Evolutionary conservation across 768 basidiomycete species (phyloP), one percentile per base, ranked within the genome.

Genomic region (Asterophora parasitica): DNA sequence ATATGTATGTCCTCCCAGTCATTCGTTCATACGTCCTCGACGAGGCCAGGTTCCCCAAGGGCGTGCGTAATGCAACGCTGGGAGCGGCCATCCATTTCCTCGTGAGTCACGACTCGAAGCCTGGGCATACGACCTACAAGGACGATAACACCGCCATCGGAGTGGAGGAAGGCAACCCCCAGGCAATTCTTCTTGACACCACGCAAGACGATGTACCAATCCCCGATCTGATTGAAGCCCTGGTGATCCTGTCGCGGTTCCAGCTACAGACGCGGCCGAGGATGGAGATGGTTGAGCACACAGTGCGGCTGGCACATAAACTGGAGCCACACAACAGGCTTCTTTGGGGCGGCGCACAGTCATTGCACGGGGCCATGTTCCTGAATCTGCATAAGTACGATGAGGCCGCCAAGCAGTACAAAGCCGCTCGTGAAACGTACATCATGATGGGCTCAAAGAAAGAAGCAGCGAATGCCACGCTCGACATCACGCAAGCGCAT

Each of bases 181-280:
- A 49, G 17, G n/a, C 36, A 4, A 47, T 60, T 4, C 48, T 60
- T 4, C 49, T 58, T 42, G 34, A 48, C 26, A 26, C 16, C n/a
- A n/a, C n/a, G n/a, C n/a, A n/a, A n/a, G n/a, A n/a, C n/a, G n/a
- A n/a, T n/a, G n/a, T n/a, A n/a, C n/a, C n/a, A n/a, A n/a, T n/a
- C n/a, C n/a, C 44, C n/a, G 23, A 46, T 40, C 28, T 51, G 3
- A 19, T 61, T 15, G 53, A 60, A 34, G 58, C 53, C 7, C 53
- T 61, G n/a, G 28, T 63, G 5, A 20, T 46, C 5, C 54, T 58
- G 20, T 38, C 53, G 28, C 17, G 46, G 28, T 52, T 59, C 37
- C 61, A 63, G 32, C 10, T 12, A 4, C 19, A 33, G 30, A 54
- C 52, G 4, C 51, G 48, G 33, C 61, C 61, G 12, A 52, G 49